Base-by-base conservation (phyloP, 352 stramenopile species). In the Thalassiosira hispida region DNA sequence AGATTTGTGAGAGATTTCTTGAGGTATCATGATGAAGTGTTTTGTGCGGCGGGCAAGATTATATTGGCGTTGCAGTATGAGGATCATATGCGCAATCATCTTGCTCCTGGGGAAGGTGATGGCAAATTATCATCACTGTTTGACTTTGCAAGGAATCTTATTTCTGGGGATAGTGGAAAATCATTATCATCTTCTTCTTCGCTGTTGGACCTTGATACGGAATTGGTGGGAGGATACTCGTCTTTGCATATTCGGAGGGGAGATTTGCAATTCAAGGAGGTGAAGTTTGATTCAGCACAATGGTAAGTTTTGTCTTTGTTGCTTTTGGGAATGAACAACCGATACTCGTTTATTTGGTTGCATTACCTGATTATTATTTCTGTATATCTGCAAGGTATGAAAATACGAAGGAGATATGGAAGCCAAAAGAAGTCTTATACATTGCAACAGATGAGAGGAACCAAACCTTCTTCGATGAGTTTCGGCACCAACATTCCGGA, bases 371-470 rank as follows among this genome's bases (percentile, higher is more conserved):
- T 60, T 5, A 47, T 89, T 16, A 0, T 61, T n/a, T 57, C 53
- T n/a, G 33, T 23, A 25, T 63, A 78, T 12, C 38, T 52, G n/a
- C 35, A 85, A 31, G 64, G 64, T 86, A 93, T 74, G 66, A 91
- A 42, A 94, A 94, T 52, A 85, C 87, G 0, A 85, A 87, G 42
- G 80, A 91, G 27, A 40, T 88, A 33, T 89, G 91, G 74, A 83
- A 77, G 33, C 22, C 72, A n/a, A 78, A 81, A 55, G 81, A 90
- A 73, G 60, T 94, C 12, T 53, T 96, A 5, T 96, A 92, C 40
- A 82, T 96, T 65, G 89, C 91, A 16, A 96, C 93, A 20, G 93
- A 96, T 73, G 87, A 93, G 77, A 77, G 53, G 1, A 83, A 95
- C 70, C 81, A 83, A 51, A 86, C 89, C 1, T 92, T 93, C 63